Base-by-base conservation (phyloP, 345 rosid species). In the Citrus glauca region DNA sequence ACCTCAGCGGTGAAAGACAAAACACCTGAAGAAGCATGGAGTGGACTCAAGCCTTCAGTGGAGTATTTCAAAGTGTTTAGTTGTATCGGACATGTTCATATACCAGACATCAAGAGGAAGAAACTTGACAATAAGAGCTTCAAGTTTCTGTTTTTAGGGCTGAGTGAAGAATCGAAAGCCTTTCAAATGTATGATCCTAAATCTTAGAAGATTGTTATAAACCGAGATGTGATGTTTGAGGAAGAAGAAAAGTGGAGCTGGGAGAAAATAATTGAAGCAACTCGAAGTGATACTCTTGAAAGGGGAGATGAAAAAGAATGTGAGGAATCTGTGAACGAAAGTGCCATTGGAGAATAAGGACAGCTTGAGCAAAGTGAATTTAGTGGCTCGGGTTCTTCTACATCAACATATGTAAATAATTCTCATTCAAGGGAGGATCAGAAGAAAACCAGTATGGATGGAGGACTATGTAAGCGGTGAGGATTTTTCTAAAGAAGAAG, bases 381-480 rank as follows among this genome's bases (percentile, higher is more conserved):
- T 13, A 13, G 5, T 3, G 50, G 5, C 17, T 45, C 17, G 4
- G 17, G 17, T 11, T 11, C 50, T 45, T 45, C 5, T 11, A 0
- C 17, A 11, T 0, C 16, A 45, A 45, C 5, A 45, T 1, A 13
- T 45, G 5, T 45, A 45, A 45, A 45, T 45, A 11, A 3, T 45
- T 5, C 3, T 0, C 33, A 1, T 45, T 11, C 50, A 45, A 77
- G 45, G 11, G 25, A 77, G 69, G 24, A 77, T 56, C 11, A 38
- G n/a, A 28, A n/a, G 48, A 77, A n/a, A 56, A 69, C 60, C 17
- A 4, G 30, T 59, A 6, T 69, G 45, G 68, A 77, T 77, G 45
- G 27, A 30, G 19, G 20, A 69, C 2, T 69, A 37, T 68, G 74
- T 68, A 28, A 77, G 16, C 14, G 20, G 59, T n/a, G 67, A 77